Base-by-base conservation (phyloP, 306 rosid species). In the Glycine tomentella region DNA sequence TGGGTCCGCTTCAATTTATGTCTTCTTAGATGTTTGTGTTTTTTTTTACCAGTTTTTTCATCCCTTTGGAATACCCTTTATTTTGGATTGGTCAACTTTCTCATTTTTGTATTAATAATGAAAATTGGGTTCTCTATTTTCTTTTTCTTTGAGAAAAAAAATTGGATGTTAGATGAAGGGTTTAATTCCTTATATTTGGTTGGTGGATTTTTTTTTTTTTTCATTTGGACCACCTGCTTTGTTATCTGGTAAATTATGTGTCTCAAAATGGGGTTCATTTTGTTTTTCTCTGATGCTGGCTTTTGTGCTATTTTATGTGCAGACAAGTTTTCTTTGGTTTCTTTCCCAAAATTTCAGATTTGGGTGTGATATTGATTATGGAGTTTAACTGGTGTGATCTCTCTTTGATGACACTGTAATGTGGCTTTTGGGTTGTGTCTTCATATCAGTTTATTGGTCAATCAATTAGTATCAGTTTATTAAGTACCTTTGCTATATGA, bases 31-130 rank as follows among this genome's bases (percentile, higher is more conserved):
- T 61, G 11, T 66, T 56, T 4, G n/a, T 46, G 57, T 25, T 5
- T 78, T 46, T 45, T 36, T 36, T 36, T 42, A 9, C 14, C 69
- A 6, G 34, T 68, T 69, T 57, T 75, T 13, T 17, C 34, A 68
- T 20, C 61, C 14, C 14, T 40, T 0, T 16, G 11, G 69, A 44
- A 25, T 53, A 31, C 69, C 49, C 58, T 8, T 62, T 62, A 51
- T 70, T 71, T 45, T 64, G 25, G 9, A 74, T 73, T 75, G 80
- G 86, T 86, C 82, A 86, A 82, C 88, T 62, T 58, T 31, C 20
- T 72, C 81, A 17, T 9, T 45, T 82, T 38, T 74, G 9, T 56
- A 2, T 10, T 36, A 45, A 59, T 9, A n/a, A 17, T 71, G 77
- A 58, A 20, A 38, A 56, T 72, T 34, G 67, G 83, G 62, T 31